Evolutionary conservation across 169 alveolate species (phyloP), one percentile per base, ranked within the genome.

Genomic region (Eimeria necatrix): DNA sequence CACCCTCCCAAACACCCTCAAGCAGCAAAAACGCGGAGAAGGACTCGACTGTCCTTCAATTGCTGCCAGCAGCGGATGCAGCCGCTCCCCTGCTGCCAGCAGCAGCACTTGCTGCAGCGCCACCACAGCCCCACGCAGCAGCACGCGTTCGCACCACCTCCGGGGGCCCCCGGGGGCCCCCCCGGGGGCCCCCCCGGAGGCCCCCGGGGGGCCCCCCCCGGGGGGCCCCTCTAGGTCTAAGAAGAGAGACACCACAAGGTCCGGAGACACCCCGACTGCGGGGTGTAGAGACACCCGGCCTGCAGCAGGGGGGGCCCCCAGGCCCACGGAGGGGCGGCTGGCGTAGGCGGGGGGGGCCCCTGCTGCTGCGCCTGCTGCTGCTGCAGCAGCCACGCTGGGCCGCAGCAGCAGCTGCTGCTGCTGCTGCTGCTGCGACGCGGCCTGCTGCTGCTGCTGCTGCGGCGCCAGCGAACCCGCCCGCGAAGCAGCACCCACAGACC

Each of bases 241-340:
- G 5, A 71, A 32, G 22, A 49, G 48, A 53, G 73, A 81, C 4
- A 81, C 71, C 59, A 81, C 90, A 7, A 32, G 3, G n/a, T 81
- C 90, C 9, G 24, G 8, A n/a, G 52, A 2, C 20, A n/a, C 74
- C 14, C 41, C 90, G 32, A 53, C 14, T 6, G 90, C 90, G 46
- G 90, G 90, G 32, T 81, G 90, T 8, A 22, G 90, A 81, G 90
- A 81, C 90, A 81, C 5, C 1, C 90, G 90, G 22, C 90, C 90
- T n/a, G 90, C 90, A 51, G 61, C 14, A 12, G 90, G 68, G 52
- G 73, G 71, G 46, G 52, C 6, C 53, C 90, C 90, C 5, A 81
- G 2, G 4, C 90, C 73, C n/a, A 32, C 51, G 41, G 90, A 51
- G n/a, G 74, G 22, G 2, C 90, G 48, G 8, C 53, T 7, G 2